Conservation (phyloP, 2,329 filamentous ascomycete species). For the Pezicula radicicola region DNA sequence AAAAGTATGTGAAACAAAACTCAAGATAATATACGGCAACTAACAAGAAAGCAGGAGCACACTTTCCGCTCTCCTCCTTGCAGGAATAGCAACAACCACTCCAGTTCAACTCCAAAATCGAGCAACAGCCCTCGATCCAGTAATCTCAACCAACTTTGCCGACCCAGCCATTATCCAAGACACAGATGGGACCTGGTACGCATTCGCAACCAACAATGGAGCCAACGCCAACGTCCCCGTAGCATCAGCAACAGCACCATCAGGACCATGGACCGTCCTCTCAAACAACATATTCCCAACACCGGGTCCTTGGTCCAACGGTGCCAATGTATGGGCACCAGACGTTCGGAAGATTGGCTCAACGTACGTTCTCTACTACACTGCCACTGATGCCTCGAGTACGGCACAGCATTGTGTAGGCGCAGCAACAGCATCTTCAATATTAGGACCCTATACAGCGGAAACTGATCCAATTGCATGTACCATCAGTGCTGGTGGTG, state of each 20-base stretch:
- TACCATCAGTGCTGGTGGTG: conserved; percentile 49
- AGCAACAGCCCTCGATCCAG: conserved; percentile 14
- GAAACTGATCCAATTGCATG: conserved; percentile 39
- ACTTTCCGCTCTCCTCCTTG: conserved; percentile 1
- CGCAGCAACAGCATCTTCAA: conserved; percentile 37
- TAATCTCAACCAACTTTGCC: conserved; percentile 45
- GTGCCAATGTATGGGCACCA: conserved; percentile 57
- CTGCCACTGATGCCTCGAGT: conserved; percentile 39
- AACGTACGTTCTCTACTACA: conserved; percentile 60
- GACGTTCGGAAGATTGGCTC: conserved; percentile 52
- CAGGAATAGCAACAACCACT: not conserved
- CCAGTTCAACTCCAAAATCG: not conserved
- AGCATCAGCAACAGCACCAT: conserved; percentile 36
- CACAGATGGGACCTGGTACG: conserved; percentile 48
- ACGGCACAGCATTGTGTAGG: conserved; percentile 54
- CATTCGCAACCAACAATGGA: conserved; percentile 53
- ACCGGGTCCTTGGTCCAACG: conserved; percentile 50
- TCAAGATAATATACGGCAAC: no score
- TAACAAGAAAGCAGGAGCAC: no score
- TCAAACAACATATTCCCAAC: conserved; percentile 53
- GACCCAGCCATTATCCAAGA: conserved; percentile 51
- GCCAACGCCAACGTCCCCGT: conserved; percentile 50
- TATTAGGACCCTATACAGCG: conserved; percentile 10
- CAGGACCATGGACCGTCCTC: conserved; percentile 45
- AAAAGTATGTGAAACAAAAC: no score